Evolutionary conservation across 148 eudicot species (phyloP).

Genomic region (Persicaria maculosa): DNA sequence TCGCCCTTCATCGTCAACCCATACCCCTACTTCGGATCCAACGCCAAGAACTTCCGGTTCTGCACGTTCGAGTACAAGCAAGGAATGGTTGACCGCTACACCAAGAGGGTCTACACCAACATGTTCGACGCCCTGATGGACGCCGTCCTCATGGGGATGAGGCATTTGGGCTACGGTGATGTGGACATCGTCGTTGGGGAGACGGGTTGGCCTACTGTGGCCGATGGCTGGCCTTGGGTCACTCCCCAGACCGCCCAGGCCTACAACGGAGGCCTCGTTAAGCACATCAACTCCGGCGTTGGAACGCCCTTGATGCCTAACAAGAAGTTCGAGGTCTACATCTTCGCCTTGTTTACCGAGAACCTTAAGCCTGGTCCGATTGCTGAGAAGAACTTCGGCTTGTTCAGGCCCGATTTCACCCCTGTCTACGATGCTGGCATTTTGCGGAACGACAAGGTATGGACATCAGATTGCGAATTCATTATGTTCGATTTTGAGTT

Average conservation of each 20-base stretch:
- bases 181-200: conserved; percentile 61
- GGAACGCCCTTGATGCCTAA: conserved; percentile 74
- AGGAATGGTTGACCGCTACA: conserved; percentile 27
- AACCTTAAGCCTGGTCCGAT: conserved; percentile 42
- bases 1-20: conserved; percentile 64
- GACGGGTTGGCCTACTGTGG: conserved; percentile 64
- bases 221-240: conserved; percentile 33
- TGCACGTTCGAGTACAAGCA: conserved; percentile 22
- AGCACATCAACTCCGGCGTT: conserved; percentile 23
- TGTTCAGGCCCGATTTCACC: conserved; percentile 49
- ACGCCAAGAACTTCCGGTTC: conserved; percentile 20
- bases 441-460: background rate
- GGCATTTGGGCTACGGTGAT: conserved; percentile 32
- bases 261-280: conserved; percentile 32
- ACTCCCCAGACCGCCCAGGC: conserved; percentile 39
- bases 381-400: conserved; percentile 53
- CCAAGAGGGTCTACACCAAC: conserved; percentile 36
- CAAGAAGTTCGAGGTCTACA: conserved; percentile 42
- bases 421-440: conserved; percentile 56
- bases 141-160: conserved; percentile 41
- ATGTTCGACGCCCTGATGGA: conserved; percentile 57
- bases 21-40: conserved; percentile 50
- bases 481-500: background rate
- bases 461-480: background rate
- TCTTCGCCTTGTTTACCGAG: conserved; percentile 54